Base-by-base conservation (phyloP, 2,329 filamentous ascomycete genomes). In the Aspergillus fructus region DNA sequence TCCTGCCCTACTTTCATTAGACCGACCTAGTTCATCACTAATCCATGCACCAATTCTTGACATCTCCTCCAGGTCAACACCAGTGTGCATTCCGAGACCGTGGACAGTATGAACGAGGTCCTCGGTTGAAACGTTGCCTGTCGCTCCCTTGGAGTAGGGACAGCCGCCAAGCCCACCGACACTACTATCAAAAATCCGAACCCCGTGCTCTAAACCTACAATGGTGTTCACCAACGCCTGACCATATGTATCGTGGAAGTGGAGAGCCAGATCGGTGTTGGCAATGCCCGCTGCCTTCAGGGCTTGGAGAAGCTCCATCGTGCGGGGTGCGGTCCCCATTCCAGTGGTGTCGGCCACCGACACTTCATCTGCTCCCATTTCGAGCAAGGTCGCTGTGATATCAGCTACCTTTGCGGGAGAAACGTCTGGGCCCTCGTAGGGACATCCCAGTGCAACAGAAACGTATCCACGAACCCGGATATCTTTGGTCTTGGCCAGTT, bases 211-310 rank as follows among this genome's bases (percentile, higher is more conserved):
- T 11, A 88, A 71, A 2, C 81, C 83, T 0, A 88, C 83, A 11
- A 87, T 77, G 0, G 83, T 83, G 59, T 88, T 88, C 9, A 87
- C 81, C 45, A 88, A 70, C 2, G 85, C 85, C 67, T 86, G 83
- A 2, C 85, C 85, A 64, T 86, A 88, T 0, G 85, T 88, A 64
- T 88, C 85, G 64, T 88, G 85, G 67, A 88, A 88, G 67, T 88
- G 85, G 56, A 88, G 73, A 1, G 85, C 85, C 9, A 88, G 65
- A 60, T 88, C 85, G 39, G 79, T 80, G 53, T 78, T 82, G 52
- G 82, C 79, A 50, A 88, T 81, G 0, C 85, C 85, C 1, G 85
- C 85, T 17, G 84, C 81, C 30, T 78, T 79, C 51, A 88, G 70
- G 2, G 84, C 82, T 59, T 83, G 78, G 47, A 88, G 73, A 2